Evolutionary conservation across 495 filamentous ascomycete genomes (phyloP).

Genomic region (Paragyromitra xinjiangensis): DNA sequence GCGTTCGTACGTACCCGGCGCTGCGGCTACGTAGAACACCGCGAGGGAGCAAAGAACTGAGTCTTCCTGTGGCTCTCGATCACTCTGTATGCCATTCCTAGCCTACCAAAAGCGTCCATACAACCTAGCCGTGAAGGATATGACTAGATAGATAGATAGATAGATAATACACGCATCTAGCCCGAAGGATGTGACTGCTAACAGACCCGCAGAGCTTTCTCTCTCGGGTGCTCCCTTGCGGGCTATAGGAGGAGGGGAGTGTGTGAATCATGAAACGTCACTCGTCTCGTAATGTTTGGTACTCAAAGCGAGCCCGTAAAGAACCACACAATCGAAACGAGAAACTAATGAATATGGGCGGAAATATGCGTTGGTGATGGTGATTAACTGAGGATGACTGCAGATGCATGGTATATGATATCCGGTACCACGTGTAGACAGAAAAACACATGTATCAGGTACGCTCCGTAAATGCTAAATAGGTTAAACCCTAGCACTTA

Average conservation of each 20-base stretch:
- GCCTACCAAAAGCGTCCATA: too few relatives aligned
- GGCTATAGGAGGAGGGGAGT: neutral
- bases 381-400: neutral
- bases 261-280: conserved; percentile 7
- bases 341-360: neutral
- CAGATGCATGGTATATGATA: neutral
- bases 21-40: too few relatives aligned
- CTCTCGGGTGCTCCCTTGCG: neutral
- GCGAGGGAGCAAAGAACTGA: too few relatives aligned
- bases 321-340: neutral
- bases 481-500: neutral
- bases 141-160: too few relatives aligned
- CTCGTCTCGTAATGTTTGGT: neutral
- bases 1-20: too few relatives aligned
- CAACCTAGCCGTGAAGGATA: too few relatives aligned
- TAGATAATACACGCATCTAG: too few relatives aligned
- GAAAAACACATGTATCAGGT: neutral
- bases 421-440: neutral
- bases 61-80: too few relatives aligned
- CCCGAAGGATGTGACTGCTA: neutral
- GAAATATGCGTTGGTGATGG: neutral
- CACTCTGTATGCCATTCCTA: too few relatives aligned
- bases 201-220: neutral
- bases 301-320: neutral
- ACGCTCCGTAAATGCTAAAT: neutral